phyloP scores from a whole-genome alignment of 495 filamentous ascomycete genomes.

The Tuber umbilicatum region DNA sequence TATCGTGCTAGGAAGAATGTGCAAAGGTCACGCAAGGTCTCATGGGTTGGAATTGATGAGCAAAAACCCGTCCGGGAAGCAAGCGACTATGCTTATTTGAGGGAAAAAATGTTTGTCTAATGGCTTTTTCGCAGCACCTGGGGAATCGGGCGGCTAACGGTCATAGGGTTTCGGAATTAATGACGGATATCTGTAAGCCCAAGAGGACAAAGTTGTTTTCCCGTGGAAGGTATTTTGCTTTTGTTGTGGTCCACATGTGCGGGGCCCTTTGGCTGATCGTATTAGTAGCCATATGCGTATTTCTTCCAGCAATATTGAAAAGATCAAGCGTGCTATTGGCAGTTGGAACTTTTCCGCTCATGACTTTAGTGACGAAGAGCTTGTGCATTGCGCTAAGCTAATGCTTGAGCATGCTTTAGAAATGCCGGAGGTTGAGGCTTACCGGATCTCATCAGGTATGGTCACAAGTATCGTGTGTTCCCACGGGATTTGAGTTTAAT shows the following conservation, averaged over 20 bases:
- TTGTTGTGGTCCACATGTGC: constrained; percentile 33
- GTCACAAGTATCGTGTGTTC: background rate
- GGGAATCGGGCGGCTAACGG: constrained; percentile 3
- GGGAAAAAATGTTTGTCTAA: constrained; percentile 61
- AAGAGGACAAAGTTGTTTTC: constrained; percentile 52
- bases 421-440: constrained; percentile 72
- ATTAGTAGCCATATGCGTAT: constrained; percentile 47
- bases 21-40: constrained; percentile 66
- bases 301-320: constrained; percentile 51
- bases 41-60: constrained; percentile 85
- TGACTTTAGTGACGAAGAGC: constrained; percentile 78
- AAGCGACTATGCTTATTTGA: constrained; percentile 65
- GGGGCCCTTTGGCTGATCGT: background rate
- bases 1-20: constrained; percentile 71
- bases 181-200: constrained; percentile 82
- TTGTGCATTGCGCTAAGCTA: constrained; percentile 66
- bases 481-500: constrained; percentile 7
- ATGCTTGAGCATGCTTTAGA: constrained; percentile 86
- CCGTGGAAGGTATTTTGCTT: constrained; percentile 45
- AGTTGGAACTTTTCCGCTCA: constrained; percentile 85
- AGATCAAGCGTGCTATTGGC: constrained; percentile 64
- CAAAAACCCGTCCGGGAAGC: constrained; percentile 54
- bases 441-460: constrained; percentile 68
- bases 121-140: background rate
- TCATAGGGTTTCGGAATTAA: constrained; percentile 79